A percentile compares a stretch with the other conserved stretches of the same genome.
phyloP scores from a whole-genome alignment of 2,329 filamentous ascomycete genomes.

The Cladophialophora exuberans region DNA sequence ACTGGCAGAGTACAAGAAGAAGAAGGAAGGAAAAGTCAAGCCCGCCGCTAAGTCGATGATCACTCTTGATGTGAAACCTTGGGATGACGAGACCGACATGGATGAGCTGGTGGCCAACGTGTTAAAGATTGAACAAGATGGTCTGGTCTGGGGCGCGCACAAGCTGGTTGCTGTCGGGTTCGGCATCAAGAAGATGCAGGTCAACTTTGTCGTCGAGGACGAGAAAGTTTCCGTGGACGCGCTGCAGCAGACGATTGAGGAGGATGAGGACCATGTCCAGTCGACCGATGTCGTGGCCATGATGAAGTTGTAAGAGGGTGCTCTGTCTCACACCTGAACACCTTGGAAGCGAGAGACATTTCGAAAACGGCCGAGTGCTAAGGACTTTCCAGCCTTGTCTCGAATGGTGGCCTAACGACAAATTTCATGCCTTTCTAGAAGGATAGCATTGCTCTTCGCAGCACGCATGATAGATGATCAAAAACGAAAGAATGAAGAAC shows the following conservation, averaged over 20 bases:
- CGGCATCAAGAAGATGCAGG: conserved; percentile 99
- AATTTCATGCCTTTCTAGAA: conserved; percentile 6
- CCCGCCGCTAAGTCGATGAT: conserved; percentile 92
- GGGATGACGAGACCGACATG: conserved; percentile 98
- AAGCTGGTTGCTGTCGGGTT: conserved; percentile 89
- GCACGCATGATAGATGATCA: conserved; percentile 20
- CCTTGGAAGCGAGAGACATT: too few relatives aligned
- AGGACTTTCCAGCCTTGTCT: conserved; percentile 10
- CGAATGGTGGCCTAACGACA: conserved; percentile 3
- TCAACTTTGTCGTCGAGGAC: conserved; percentile 96
- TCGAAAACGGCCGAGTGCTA: conserved; percentile 6
- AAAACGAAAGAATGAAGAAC: conserved; percentile 16
- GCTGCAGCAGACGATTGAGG: conserved; percentile 82
- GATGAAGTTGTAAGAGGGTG: conserved; percentile 51
- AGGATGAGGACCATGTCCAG: conserved; percentile 93
- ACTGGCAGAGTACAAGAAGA: conserved; percentile 90
- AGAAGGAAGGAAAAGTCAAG: conserved; percentile 95
- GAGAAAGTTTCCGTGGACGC: conserved; percentile 90
- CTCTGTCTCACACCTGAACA: conserved; percentile 9
- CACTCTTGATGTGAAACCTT: conserved; percentile 96
- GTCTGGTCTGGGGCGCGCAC: conserved; percentile 93
- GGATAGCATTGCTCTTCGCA: conserved; percentile 12
- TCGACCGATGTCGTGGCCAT: conserved; percentile 88
- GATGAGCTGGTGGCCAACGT: conserved; percentile 77
- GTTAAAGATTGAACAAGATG: conserved; percentile 83